A percentile compares a stretch with the other conserved stretches of the same genome.
These are phyloP conservation scores for Gentiana straminea DNA, from an alignment of 257 asterid species.

Conservation along the genomic window DNA sequence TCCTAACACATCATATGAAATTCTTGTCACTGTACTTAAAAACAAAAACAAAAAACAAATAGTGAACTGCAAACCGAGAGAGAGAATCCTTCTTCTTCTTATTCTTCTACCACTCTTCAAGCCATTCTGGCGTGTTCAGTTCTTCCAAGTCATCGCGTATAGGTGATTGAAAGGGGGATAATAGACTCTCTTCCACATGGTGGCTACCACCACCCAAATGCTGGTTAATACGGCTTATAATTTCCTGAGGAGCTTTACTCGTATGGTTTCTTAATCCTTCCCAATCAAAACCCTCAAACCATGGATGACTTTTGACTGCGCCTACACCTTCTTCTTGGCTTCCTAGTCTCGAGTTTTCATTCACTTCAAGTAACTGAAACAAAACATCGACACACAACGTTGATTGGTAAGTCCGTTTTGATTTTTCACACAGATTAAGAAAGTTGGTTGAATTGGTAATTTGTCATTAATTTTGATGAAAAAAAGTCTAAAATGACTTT, in stretches of 20 bases:
- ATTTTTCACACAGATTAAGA: no score
- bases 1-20: not conserved
- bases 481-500: no score
- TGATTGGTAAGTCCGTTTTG: no score
- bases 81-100: not conserved
- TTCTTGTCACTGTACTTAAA: not conserved
- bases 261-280: constrained; percentile 35
- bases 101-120: constrained; percentile 60
- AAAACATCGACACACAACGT: not conserved
- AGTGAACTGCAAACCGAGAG: constrained; percentile 2
- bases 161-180: constrained; percentile 32
- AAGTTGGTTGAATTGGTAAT: no score
- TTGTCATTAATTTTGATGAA: no score
- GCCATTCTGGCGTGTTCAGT: constrained; percentile 70
- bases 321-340: constrained; percentile 38
- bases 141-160: constrained; percentile 38
- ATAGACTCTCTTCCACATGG: constrained; percentile 26
- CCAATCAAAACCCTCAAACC: constrained; percentile 78
- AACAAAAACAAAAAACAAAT: not conserved
- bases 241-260: constrained; percentile 43
- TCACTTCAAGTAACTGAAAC: constrained; percentile 70
- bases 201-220: constrained; percentile 22
- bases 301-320: constrained; percentile 65
- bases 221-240: constrained; percentile 53
- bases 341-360: constrained; percentile 78